Percentiles rank a stretch among this genome's conserved stretches.
Conservation (phyloP, 2,329 filamentous ascomycete genomes). For the Stagonosporopsis cucurbitacearum region DNA sequence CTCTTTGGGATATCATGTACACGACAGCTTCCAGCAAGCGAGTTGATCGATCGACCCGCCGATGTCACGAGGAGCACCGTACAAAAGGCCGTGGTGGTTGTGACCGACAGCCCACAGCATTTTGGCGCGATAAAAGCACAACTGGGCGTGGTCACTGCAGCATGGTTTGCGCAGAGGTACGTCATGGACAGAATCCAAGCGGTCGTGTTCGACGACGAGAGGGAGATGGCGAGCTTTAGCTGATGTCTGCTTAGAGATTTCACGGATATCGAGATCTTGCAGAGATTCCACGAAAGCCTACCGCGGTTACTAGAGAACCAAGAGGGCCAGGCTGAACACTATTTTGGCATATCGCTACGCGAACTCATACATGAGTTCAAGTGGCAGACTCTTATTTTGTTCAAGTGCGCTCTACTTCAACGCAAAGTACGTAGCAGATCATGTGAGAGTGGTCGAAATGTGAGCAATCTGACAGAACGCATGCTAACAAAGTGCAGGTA, state of each 20-base stretch:
- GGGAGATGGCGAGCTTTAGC: neutral
- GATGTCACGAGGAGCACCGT: conserved; percentile 98
- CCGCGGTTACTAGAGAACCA: conserved; percentile 64
- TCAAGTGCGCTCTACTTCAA: conserved; percentile 92
- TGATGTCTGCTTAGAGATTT: conserved; percentile 67
- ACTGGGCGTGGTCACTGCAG: conserved; percentile 86
- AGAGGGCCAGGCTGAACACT: conserved; percentile 80
- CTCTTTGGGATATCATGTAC: conserved; percentile 97
- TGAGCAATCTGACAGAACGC: no score
- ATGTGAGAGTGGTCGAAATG: neutral
- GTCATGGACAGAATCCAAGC: conserved; percentile 44
- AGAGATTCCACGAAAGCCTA: conserved; percentile 89
- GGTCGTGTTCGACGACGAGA: neutral
- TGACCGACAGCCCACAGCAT: conserved; percentile 86
- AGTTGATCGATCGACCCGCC: conserved; percentile 76
- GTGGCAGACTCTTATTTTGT: conserved; percentile 89
- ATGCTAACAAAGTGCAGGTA: conserved; percentile 69
- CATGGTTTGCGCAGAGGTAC: conserved; percentile 89
- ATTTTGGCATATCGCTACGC: conserved; percentile 80
- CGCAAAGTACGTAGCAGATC: conserved; percentile 72
- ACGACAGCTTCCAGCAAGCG: conserved; percentile 81
- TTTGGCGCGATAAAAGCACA: conserved; percentile 92
- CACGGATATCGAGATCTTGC: conserved; percentile 85
- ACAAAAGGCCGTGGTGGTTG: conserved; percentile 96
- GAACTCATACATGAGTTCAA: conserved; percentile 95